Percentiles rank a stretch among this genome's conserved stretches.
These are phyloP conservation scores for Aspergillus conjunctus DNA, from an alignment of 495 filamentous ascomycete genomes.

Conservation along the genomic window DNA sequence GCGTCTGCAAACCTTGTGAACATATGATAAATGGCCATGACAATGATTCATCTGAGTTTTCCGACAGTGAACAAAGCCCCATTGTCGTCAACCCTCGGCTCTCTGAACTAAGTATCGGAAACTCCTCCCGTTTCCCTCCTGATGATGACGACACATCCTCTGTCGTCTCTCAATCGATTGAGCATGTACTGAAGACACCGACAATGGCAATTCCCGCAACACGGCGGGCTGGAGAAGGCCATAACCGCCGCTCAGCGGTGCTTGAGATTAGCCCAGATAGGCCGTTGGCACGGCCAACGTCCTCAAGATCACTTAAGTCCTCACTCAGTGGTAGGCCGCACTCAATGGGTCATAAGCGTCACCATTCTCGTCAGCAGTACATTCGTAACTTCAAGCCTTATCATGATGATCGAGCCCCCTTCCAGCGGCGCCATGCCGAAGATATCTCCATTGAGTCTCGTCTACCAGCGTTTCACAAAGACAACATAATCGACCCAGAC, in stretches of 20 bases:
- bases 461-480: conserved; percentile 90
- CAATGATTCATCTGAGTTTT: conserved; percentile 88
- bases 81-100: conserved; percentile 41
- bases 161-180: conserved; percentile 48
- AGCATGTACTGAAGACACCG: conserved; percentile 52
- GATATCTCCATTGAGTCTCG: conserved; percentile 66
- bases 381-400: conserved; percentile 60
- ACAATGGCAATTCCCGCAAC: conserved; percentile 88
- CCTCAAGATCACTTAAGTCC: conserved; percentile 88
- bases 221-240: conserved; percentile 75
- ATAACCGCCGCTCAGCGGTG: conserved; percentile 82
- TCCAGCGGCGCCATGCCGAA: conserved; percentile 70
- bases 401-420: conserved; percentile 83
- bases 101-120: conserved; percentile 38
- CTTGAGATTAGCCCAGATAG: conserved; percentile 82
- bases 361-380: conserved; percentile 83
- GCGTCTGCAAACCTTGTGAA: conserved; percentile 95
- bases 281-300: conserved; percentile 77
- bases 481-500: conserved; percentile 98
- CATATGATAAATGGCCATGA: conserved; percentile 87
- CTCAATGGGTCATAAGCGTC: conserved; percentile 77
- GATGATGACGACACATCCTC: conserved; percentile 52
- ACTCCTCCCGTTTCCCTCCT: conserved; percentile 26
- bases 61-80: conserved; percentile 67
- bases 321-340: conserved; percentile 62